phyloP scores from a whole-genome alignment of 371 early-diverging fungal species.

The Lichtheimia hyalospora region DNA sequence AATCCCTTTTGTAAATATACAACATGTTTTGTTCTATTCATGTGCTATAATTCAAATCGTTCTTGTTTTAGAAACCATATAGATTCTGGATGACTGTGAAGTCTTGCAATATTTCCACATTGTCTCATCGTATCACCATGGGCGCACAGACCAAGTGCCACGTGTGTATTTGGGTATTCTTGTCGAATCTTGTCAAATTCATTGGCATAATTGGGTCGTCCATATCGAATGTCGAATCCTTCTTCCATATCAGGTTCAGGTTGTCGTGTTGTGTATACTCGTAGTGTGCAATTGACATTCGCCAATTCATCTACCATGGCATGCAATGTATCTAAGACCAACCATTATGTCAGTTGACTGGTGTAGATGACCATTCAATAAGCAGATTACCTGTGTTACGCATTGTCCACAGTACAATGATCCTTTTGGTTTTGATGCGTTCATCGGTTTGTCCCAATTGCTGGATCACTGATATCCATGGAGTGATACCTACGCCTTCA shows the following conservation, averaged over 20 bases:
- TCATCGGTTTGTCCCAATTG: conserved; percentile 17
- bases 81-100: conserved; percentile 18
- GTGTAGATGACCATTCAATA: neutral
- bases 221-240: conserved; percentile 3
- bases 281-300: neutral
- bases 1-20: too few relatives aligned
- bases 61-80: conserved; percentile 35
- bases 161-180: conserved; percentile 6
- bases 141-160: conserved; percentile 35
- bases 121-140: conserved; percentile 22
- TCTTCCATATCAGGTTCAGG: neutral
- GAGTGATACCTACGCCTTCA: conserved; percentile 46
- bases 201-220: conserved; percentile 19
- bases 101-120: conserved; percentile 19
- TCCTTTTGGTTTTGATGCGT: conserved; percentile 14
- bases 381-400: conserved; percentile 20
- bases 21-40: too few relatives aligned
- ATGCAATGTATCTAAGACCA: conserved; percentile 7
- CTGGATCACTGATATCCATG: conserved; percentile 40
- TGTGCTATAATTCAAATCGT: conserved; percentile 26
- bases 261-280: conserved; percentile 12
- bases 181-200: conserved; percentile 13
- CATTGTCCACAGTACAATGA: conserved; percentile 27
- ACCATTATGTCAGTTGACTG: neutral
- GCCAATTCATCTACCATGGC: conserved; percentile 7